Evolutionary conservation across 495 filamentous ascomycete genomes (phyloP), one percentile per base, ranked within the genome.

Genomic region (Aspergillus cavernicola): DNA sequence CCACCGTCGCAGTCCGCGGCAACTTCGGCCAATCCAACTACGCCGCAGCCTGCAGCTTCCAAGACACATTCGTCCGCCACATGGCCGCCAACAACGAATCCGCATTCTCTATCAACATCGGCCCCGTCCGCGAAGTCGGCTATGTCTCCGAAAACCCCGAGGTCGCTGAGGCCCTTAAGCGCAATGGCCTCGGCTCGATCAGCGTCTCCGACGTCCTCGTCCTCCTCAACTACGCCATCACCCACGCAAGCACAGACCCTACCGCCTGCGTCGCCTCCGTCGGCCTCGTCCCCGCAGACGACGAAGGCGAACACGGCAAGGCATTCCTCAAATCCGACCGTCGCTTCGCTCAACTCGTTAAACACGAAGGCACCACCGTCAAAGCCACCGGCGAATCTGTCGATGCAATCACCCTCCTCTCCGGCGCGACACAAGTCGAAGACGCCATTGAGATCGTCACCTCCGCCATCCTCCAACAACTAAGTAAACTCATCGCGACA

Each of bases 1-100:
- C 75, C 6, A 40, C 68, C 8, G 56, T 66, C 10, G 62, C 62
- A 7, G 45, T 72, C 6, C 52, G 68, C 12, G 76, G 72, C 9
- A 62, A 72, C n/a, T 49, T 58, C 5, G 69, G 70, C 6, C 73
- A 82, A 54, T 64, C 62, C 37, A 77, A 77, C 58, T 82, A 82
- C 57, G 58, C 60, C 10, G 74, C 75, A 4, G 75, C 62, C 10
- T 73, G 68, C 52, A 61, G 62, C 8, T 81, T 75, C 57, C 65
- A 78, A 33, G 78, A 81, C 41, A 61, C 73, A 9, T 74, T 83
- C 43, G 64, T 64, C 18, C 65, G 60, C 11, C 77, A 76, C 55
- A 72, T 78, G 12, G 54, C 37, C 0, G 37, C 22, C 4, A 45
- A 48, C 0, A 63, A 65, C 7, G 19, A 36, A 7, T 38, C 4